Base-by-base conservation (phyloP, 306 rosid species). In the Rosa lucieae region DNA sequence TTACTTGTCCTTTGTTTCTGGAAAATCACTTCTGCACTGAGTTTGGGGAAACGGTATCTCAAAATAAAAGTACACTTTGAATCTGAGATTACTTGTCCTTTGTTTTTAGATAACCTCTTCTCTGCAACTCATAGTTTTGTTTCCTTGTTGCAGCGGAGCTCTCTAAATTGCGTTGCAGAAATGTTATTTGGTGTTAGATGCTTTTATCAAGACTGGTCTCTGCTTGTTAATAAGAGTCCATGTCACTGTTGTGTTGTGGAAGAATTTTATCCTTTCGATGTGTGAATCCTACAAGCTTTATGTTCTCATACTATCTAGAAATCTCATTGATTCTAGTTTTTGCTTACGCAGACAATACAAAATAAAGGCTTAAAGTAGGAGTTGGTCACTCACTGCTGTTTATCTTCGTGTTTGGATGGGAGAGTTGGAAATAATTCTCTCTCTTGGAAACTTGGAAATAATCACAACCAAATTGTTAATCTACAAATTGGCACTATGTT, bases 161-260 rank as follows among this genome's bases (percentile, higher is more conserved):
- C 18, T 68, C 76, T 74, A 56, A 59, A 17, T 43, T 12, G 0
- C 47, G 81, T 39, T 73, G 72, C 35, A 53, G 53, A 35, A 56
- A 0, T 56, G 8, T 14, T 52, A n/a, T 63, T 68, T 61, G 48
- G 48, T 39, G 76, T 83, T 29, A 32, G 10, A 15, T 74, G 47
- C 46, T 44, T 15, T 23, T 26, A 23, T 47, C 56, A 53, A 11
- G 71, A 18, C 43, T 56, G 18, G 46, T 76, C 9, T 18, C 35
- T 55, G 80, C 42, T 70, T 72, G 69, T 63, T 48, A 82, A 78
- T 78, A 84, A 75, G 75, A 42, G 73, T 81, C 72, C 63, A 44
- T 77, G 73, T 70, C n/a, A 74, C 46, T 53, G 23, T 39, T 67
- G 58, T 77, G 9, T n/a, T 75, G 73, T 73, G 80, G 75, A 40